Conservation (phyloP, 1,284 basidiomycete genomes). For the Microbotryum scabiosae region DNA sequence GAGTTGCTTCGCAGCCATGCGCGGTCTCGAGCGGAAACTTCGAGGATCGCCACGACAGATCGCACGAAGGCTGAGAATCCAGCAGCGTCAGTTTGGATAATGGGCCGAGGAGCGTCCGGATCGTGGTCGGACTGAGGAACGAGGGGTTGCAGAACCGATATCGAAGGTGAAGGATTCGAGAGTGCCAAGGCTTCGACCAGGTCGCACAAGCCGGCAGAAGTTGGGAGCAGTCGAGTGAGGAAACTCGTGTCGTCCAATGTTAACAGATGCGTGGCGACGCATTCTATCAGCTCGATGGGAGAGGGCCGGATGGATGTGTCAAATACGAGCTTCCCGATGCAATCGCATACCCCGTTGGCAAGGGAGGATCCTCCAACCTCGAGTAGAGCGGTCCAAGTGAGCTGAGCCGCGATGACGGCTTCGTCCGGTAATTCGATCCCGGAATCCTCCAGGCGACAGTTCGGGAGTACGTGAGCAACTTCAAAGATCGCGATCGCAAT, state of each 20-base stretch:
- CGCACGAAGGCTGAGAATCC: slow-evolving; percentile 61
- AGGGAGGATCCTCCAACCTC: not conserved
- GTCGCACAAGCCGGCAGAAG: not conserved
- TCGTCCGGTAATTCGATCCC: slow-evolving; percentile 3
- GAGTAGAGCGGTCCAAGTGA: slow-evolving; percentile 4
- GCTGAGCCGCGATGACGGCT: slow-evolving; percentile 13
- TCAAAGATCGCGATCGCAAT: slow-evolving; percentile 1
- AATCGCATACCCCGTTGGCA: no score
- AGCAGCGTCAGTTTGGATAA: slow-evolving; percentile 43
- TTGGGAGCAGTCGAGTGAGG: slow-evolving; percentile 4
- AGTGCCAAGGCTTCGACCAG: slow-evolving; percentile 1
- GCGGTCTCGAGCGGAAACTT: slow-evolving; percentile 56
- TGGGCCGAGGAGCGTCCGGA: slow-evolving; percentile 3
- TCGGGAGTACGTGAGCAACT: slow-evolving; percentile 11
- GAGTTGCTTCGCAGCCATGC: slow-evolving; percentile 52
- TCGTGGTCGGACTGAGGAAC: slow-evolving; percentile 42
- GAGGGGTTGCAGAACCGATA: slow-evolving; percentile 35
- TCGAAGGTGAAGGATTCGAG: slow-evolving; percentile 18
- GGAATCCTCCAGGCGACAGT: not conserved
- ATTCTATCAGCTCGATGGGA: no score
- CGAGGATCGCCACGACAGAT: slow-evolving; percentile 53
- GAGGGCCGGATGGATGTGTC: no score
- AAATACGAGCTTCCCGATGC: no score
- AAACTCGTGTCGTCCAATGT: no score
- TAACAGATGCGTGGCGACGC: no score